Conservation (phyloP, 2,329 filamentous ascomycete species). For the Monosporascus sp. region DNA sequence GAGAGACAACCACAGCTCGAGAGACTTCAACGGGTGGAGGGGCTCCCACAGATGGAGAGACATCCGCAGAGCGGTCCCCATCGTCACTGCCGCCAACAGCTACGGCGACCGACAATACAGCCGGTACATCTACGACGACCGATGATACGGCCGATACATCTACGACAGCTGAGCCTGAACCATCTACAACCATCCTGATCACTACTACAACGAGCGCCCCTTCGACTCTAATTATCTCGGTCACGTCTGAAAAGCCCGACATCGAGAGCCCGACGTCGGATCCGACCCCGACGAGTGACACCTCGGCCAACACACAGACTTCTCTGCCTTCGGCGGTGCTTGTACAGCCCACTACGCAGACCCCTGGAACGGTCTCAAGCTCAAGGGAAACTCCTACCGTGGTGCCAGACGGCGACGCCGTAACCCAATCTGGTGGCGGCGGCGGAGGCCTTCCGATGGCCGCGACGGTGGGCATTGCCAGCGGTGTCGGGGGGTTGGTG, state of each 20-base stretch:
- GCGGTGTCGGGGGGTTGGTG: slow-evolving; percentile 20
- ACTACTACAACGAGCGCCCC: slow-evolving; percentile 7
- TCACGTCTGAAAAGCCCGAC: slow-evolving; percentile 13
- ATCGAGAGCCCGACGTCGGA: slow-evolving; percentile 17
- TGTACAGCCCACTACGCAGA: slow-evolving; percentile 1
- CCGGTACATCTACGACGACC: neutral
- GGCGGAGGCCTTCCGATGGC: slow-evolving; percentile 14
- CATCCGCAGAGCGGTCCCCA: neutral
- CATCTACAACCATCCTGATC: slow-evolving; percentile 5
- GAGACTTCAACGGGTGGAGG: no score
- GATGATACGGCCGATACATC: neutral
- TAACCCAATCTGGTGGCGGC: neutral
- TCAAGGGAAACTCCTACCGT: neutral
- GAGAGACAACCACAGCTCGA: neutral
- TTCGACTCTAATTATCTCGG: slow-evolving; percentile 18
- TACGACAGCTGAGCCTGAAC: neutral
- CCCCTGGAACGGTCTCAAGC: neutral
- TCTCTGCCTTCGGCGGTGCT: slow-evolving; percentile 3
- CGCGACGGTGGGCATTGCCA: slow-evolving; percentile 24
- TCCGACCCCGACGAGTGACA: neutral
- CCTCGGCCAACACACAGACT: slow-evolving; percentile 7
- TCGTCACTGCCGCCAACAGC: no score
- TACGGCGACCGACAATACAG: neutral
- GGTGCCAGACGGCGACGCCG: neutral
- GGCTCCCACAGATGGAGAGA: neutral